Conservation (phyloP, 1,284 basidiomycete species). For the Coniophora puteana region DNA sequence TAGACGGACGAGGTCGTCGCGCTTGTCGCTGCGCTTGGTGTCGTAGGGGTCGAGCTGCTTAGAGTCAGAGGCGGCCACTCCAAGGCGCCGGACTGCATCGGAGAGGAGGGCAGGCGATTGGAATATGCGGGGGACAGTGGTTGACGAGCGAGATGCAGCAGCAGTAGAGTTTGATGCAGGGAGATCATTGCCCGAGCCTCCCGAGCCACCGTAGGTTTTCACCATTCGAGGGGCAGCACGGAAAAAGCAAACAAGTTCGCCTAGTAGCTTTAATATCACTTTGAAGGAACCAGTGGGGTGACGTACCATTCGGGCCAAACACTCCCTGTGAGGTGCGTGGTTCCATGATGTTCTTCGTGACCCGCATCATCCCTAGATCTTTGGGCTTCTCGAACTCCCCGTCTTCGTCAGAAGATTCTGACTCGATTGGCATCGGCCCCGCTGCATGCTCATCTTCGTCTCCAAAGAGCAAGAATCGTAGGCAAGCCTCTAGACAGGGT, state of each 20-base stretch:
- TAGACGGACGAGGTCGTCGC: conserved; percentile 56
- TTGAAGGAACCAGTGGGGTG: background rate
- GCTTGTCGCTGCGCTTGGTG: conserved; percentile 39
- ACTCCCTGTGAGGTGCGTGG: conserved; percentile 78
- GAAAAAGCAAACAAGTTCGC: conserved; percentile 85
- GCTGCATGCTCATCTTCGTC: conserved; percentile 49
- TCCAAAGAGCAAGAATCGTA: conserved; percentile 74
- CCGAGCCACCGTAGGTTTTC: too few relatives aligned
- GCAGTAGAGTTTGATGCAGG: conserved; percentile 40
- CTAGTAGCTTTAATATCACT: conserved; percentile 33
- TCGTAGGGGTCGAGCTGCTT: conserved; percentile 30
- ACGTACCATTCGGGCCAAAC: conserved; percentile 82
- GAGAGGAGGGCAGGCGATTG: conserved; percentile 63
- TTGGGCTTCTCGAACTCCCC: conserved; percentile 37
- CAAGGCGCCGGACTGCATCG: conserved; percentile 64
- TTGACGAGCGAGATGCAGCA: conserved; percentile 23
- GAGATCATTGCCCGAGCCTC: conserved; percentile 48
- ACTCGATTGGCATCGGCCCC: conserved; percentile 40
- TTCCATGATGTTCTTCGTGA: conserved; percentile 74
- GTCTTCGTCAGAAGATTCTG: conserved; percentile 50
- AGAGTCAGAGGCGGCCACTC: conserved; percentile 54
- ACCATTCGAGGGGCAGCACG: conserved; percentile 72
- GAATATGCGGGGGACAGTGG: conserved; percentile 39
- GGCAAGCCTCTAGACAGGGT: conserved; percentile 80
- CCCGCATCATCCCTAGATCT: conserved; percentile 40